A percentile compares a stretch with the other conserved stretches of the same genome.
Conservation (phyloP, 2,329 filamentous ascomycete species). For the Erysiphe neolycopersici region DNA sequence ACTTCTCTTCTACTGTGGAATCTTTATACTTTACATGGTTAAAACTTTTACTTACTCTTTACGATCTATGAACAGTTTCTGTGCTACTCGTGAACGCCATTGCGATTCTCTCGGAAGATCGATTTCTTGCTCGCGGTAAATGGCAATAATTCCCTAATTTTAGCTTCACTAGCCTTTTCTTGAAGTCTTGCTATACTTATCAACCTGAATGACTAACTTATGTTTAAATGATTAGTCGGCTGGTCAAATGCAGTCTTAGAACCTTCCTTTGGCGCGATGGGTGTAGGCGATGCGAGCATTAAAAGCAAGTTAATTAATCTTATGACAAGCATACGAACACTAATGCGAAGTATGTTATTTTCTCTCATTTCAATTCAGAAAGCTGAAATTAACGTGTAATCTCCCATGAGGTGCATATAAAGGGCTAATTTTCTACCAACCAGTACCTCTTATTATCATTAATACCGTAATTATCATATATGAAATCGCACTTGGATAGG, state of each 20-base stretch:
- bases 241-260: conserved; percentile 45
- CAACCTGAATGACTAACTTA: conserved; percentile 1
- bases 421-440: neutral
- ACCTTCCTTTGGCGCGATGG: conserved; percentile 44
- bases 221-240: conserved; percentile 30
- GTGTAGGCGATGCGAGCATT: conserved; percentile 44
- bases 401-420: no score
- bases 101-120: conserved; percentile 80
- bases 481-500: conserved; percentile 44
- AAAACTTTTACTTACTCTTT: no score
- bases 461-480: conserved; percentile 67
- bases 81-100: conserved; percentile 84
- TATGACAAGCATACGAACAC: conserved; percentile 66
- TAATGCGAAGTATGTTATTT: conserved; percentile 59
- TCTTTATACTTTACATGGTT: no score
- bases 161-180: no score
- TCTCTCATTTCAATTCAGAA: no score
- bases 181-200: neutral
- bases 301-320: conserved; percentile 73
- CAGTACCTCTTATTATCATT: conserved; percentile 63
- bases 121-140: conserved; percentile 59
- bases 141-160: conserved; percentile 2
- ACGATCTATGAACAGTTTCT: conserved; percentile 25
- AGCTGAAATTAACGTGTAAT: no score
- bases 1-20: neutral